phyloP scores from a whole-genome alignment of 192 early-diverging fungal species.

The Gaertneriomyces semiglobifer region DNA sequence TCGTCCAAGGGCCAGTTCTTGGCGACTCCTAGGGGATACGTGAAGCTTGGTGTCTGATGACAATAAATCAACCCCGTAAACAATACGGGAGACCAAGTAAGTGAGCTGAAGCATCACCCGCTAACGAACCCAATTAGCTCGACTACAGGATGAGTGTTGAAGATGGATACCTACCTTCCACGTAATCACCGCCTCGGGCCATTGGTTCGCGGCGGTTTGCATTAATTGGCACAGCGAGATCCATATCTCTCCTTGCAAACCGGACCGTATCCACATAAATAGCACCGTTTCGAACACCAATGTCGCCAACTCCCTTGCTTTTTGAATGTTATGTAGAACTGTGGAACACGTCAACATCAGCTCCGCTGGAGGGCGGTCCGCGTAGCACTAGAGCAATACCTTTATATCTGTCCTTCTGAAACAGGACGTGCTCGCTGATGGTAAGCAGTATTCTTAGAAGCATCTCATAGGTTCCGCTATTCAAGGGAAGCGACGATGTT shows the following conservation, averaged over 20 bases:
- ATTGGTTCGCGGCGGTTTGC: neutral
- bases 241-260: conserved; percentile 49
- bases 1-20: no score
- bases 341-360: conserved; percentile 38
- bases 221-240: conserved; percentile 47
- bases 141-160: no score
- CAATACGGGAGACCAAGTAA: no score
- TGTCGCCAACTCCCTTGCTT: conserved; percentile 61
- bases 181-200: conserved; percentile 51
- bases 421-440: conserved; percentile 56
- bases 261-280: conserved; percentile 62
- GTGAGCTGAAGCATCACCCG: no score
- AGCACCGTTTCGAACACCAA: conserved; percentile 69
- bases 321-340: conserved; percentile 27
- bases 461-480: conserved; percentile 44
- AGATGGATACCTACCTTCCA: conserved; percentile 53
- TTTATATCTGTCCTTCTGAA: conserved; percentile 1
- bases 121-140: no score
- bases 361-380: no score
- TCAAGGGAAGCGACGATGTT: no score
- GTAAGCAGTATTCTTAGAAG: conserved; percentile 58
- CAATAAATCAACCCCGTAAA: no score
- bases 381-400: no score
- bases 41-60: no score
- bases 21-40: no score